Percentiles rank a stretch among this genome's conserved stretches.
Conservation (phyloP, 2,329 filamentous ascomycete species). For the Paraphoma chrysanthemicola region DNA sequence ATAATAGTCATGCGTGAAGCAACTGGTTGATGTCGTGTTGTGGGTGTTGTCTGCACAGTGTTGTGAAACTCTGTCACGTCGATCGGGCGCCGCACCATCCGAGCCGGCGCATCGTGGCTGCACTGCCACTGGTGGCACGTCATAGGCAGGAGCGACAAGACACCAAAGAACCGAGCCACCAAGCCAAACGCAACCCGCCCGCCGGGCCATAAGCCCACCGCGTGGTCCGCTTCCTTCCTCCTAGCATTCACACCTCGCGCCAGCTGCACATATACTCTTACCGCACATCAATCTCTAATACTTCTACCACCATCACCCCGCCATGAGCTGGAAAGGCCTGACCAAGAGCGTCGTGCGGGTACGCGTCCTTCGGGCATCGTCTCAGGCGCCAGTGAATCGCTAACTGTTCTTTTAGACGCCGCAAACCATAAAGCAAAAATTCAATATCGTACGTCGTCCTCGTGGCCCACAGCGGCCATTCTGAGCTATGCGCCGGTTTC, state of each 20-base stretch:
- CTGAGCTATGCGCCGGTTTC: slow-evolving; percentile 23
- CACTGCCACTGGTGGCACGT: slow-evolving; percentile 35
- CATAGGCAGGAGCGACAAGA: slow-evolving; percentile 30
- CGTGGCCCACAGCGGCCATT: not conserved
- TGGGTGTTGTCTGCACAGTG: too few relatives aligned
- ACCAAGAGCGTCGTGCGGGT: slow-evolving; percentile 88
- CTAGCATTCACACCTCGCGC: slow-evolving; percentile 5
- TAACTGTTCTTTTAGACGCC: slow-evolving; percentile 67
- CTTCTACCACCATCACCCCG: slow-evolving; percentile 1
- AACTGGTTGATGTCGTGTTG: not conserved
- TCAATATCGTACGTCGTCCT: slow-evolving; percentile 73
- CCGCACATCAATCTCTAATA: slow-evolving; percentile 9
- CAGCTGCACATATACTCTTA: slow-evolving; percentile 1
- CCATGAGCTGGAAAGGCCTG: slow-evolving; percentile 97
- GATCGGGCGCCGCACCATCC: not conserved
- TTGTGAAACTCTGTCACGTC: not conserved
- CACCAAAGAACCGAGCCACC: slow-evolving; percentile 5
- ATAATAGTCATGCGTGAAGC: not conserved
- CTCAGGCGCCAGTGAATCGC: slow-evolving; percentile 22
- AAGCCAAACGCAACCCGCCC: slow-evolving; percentile 7
- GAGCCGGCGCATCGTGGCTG: not conserved
- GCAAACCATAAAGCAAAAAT: slow-evolving; percentile 87
- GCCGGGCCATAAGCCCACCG: slow-evolving; percentile 9
- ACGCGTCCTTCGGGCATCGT: slow-evolving; percentile 46
- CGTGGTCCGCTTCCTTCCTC: slow-evolving; percentile 12